phyloP scores from a whole-genome alignment of 192 early-diverging fungal genomes.

The Oehlia diaphana region DNA sequence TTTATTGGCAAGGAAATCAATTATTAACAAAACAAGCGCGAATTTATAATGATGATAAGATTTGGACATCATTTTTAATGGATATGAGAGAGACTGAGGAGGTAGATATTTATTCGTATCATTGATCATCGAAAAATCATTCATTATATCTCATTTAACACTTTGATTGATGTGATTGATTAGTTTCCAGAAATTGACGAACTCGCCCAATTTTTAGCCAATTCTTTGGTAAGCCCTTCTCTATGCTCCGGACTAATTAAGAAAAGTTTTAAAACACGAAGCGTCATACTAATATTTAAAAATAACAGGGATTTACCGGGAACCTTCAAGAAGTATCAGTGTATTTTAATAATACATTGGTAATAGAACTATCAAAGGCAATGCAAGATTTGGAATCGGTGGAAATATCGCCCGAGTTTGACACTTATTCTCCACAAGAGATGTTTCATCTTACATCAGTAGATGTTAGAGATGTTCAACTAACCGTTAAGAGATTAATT shows the following conservation, averaged over 20 bases:
- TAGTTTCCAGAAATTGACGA: slow-evolving; percentile 53
- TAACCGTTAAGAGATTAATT: slow-evolving; percentile 50
- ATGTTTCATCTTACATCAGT: slow-evolving; percentile 71
- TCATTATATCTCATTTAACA: no score
- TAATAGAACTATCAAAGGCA: slow-evolving; percentile 68
- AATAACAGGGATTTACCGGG: slow-evolving; percentile 73
- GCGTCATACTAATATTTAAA: not conserved
- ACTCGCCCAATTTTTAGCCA: slow-evolving; percentile 69
- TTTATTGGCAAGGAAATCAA: slow-evolving; percentile 88
- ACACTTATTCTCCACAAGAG: slow-evolving; percentile 61
- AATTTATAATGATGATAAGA: slow-evolving; percentile 47
- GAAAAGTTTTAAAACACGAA: not conserved
- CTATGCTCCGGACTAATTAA: not conserved
- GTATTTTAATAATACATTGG: slow-evolving; percentile 56
- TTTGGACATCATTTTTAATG: slow-evolving; percentile 77
- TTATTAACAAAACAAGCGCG: slow-evolving; percentile 74
- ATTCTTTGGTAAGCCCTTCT: slow-evolving; percentile 43
- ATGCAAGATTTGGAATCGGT: slow-evolving; percentile 61
- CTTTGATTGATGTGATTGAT: not conserved
- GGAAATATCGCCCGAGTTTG: slow-evolving; percentile 47
- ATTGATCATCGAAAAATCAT: no score
- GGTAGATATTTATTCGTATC: slow-evolving; percentile 32
- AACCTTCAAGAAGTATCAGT: slow-evolving; percentile 69
- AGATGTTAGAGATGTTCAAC: slow-evolving; percentile 53
- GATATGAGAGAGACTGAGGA: slow-evolving; percentile 68